Conservation (phyloP, 2,329 filamentous ascomycete genomes). For the Talaromyces sp. region DNA sequence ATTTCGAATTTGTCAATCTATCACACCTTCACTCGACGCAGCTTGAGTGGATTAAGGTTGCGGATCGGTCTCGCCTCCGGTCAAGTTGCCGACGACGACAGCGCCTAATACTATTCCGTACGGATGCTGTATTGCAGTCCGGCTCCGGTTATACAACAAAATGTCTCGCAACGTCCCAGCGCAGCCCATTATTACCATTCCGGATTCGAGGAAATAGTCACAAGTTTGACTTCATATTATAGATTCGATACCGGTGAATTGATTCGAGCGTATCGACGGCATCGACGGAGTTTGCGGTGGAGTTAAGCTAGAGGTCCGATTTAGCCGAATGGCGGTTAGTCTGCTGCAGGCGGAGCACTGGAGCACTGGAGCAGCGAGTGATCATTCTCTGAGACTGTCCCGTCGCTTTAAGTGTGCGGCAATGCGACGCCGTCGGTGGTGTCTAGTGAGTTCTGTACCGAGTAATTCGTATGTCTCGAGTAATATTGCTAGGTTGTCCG, state of each 20-base stretch:
- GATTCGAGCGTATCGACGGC: background rate
- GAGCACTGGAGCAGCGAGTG: too few relatives aligned
- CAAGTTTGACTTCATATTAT: background rate
- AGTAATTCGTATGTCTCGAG: background rate
- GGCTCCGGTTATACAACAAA: background rate
- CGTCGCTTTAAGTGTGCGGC: too few relatives aligned
- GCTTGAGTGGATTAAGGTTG: background rate
- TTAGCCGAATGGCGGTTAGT: background rate
- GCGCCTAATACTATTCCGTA: too few relatives aligned
- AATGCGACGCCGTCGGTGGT: too few relatives aligned
- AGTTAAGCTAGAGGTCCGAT: conserved; percentile 13
- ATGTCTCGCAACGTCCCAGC: background rate
- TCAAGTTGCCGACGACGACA: background rate
- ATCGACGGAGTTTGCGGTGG: conserved; percentile 12
- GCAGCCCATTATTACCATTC: background rate
- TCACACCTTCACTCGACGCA: background rate
- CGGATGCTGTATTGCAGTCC: background rate
- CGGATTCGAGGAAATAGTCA: background rate
- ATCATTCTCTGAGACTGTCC: too few relatives aligned
- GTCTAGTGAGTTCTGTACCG: background rate
- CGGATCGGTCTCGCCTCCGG: background rate
- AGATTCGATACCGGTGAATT: background rate
- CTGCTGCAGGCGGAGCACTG: too few relatives aligned
- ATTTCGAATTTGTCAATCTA: background rate
- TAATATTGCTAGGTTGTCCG: background rate